Conservation (phyloP, 2,329 filamentous ascomycete species). For the Byssochlamys sp. region DNA sequence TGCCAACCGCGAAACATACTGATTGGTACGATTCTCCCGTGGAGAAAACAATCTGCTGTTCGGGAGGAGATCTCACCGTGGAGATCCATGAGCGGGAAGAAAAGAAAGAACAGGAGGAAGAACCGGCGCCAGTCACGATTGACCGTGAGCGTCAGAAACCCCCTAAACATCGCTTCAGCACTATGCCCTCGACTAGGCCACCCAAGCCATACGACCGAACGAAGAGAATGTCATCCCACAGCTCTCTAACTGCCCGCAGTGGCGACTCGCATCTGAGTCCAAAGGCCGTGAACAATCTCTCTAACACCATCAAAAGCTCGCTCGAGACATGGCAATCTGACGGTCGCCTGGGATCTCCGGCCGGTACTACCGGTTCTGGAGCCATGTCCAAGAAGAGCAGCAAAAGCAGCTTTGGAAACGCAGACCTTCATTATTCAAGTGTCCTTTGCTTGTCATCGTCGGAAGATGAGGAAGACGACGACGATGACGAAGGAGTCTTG, state of each 20-base stretch:
- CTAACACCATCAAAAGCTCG: conserved; percentile 9
- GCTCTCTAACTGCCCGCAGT: conserved; percentile 14
- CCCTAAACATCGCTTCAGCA: conserved; percentile 6
- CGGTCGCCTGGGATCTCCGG: conserved; percentile 5
- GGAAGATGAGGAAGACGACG: conserved; percentile 35
- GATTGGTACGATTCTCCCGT: conserved; percentile 28
- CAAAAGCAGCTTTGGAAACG: conserved; percentile 26
- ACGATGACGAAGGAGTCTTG: conserved; percentile 9
- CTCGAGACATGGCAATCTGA: conserved; percentile 12
- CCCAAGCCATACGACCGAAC: conserved; percentile 11
- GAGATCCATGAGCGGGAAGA: conserved; percentile 1
- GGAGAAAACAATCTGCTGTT: conserved; percentile 21
- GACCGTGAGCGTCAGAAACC: conserved; percentile 4
- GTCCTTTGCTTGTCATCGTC: conserved; percentile 43
- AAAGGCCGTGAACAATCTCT: conserved; percentile 7
- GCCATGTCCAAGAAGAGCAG: conserved; percentile 29
- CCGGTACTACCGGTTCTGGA: not conserved
- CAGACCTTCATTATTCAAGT: conserved; percentile 36
- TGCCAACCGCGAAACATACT: conserved; percentile 2
- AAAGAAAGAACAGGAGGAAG: not conserved
- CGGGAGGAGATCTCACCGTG: conserved; percentile 9
- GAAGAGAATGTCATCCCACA: conserved; percentile 13
- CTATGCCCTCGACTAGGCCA: conserved; percentile 4
- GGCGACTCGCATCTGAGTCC: conserved; percentile 19
- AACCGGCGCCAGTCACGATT: not conserved